phyloP scores from a whole-genome alignment of 768 basidiomycete genomes.

The Suillus placidus region DNA sequence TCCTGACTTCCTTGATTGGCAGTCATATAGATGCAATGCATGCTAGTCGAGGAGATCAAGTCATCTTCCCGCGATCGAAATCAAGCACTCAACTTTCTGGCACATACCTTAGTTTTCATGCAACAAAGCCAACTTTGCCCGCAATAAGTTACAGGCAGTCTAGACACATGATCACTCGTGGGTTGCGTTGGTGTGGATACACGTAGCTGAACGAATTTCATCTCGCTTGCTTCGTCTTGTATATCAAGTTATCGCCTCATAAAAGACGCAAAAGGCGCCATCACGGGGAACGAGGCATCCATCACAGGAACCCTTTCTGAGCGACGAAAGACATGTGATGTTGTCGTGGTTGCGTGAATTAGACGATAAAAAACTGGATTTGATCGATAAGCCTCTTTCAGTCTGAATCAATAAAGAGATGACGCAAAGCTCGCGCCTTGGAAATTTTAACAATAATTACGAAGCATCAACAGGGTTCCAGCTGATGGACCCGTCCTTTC shows the following conservation, averaged over 20 bases:
- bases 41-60: neutral
- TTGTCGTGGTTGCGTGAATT: neutral
- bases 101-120: neutral
- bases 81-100: neutral
- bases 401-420: neutral
- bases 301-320: neutral
- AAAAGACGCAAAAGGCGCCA: neutral
- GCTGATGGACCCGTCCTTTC: slow-evolving; percentile 69
- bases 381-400: slow-evolving; percentile 6
- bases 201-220: slow-evolving; percentile 1
- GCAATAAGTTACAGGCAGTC: neutral
- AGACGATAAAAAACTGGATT: neutral
- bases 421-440: neutral
- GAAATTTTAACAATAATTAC: slow-evolving; percentile 16
- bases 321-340: neutral
- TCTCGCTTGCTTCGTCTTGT: neutral
- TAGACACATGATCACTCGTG: neutral
- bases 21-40: neutral
- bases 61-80: neutral
- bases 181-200: neutral
- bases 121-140: neutral
- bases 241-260: neutral
- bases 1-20: neutral
- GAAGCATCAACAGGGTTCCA: slow-evolving; percentile 80
- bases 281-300: neutral